Base-by-base conservation (phyloP, 2,329 filamentous ascomycete genomes). In the Colletotrichum sp. region DNA sequence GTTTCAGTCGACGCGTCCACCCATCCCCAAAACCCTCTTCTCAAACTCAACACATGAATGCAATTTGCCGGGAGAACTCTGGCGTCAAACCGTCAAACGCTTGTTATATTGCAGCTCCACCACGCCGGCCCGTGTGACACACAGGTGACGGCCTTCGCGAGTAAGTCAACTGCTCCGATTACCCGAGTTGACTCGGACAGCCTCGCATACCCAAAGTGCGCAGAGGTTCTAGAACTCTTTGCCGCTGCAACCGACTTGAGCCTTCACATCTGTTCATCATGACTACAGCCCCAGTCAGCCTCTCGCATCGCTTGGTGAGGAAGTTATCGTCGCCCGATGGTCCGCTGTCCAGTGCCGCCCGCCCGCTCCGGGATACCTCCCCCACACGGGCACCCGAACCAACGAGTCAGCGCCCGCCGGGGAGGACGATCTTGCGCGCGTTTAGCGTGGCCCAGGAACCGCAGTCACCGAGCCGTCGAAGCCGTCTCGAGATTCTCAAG, bases 401-500 rank as follows among this genome's bases (percentile, higher is more conserved):
- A 22, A 13, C 43, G 43, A 48, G 43, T 48, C 43, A 48, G 43
- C 43, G n/a, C 43, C 43, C 4, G 10, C 43, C 43, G 18, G n/a
- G 43, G n/a, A 48, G 10, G 43, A 48, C 43, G 18, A 48, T 48
- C 43, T 22, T 48, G n/a, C 43, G 43, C 43, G 43, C 43, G 10
- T 48, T 48, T 22, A 3, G 43, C n/a, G 43, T 48, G 43, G 43
- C 43, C 43, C 18, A 22, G 10, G n/a, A 48, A 22, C n/a, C 43
- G 43, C 43, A 48, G 43, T 48, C 43, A 48, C 43, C 43, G n/a
- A 48, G 34, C 34, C 9, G 43, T 43, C 34, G 34, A 0, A 15
- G 9, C 43, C n/a, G n/a, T 22, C 43, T 22, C 0, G 0, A 22
- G 43, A 3, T 13, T 0, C 0, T 13, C n/a, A 13, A 48, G 16